A percentile compares a stretch with the other conserved stretches of the same genome.
Conservation (phyloP, 2,329 filamentous ascomycete species). For the Paecilomyces sp. region DNA sequence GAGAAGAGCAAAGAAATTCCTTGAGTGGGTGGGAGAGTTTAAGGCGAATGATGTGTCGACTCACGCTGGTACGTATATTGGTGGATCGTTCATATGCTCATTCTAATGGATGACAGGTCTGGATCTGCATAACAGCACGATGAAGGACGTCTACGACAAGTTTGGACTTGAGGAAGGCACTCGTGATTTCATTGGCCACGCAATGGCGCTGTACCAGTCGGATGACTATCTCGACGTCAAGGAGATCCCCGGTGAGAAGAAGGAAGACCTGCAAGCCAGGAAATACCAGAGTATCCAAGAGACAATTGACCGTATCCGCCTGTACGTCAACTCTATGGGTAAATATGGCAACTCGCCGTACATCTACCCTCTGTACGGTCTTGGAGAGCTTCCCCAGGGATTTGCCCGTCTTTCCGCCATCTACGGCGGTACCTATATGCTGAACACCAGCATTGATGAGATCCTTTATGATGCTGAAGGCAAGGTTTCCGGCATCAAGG, state of each 20-base stretch:
- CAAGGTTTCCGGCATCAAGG: constrained; percentile 93
- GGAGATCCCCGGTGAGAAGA: constrained; percentile 42
- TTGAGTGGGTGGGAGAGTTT: constrained; percentile 90
- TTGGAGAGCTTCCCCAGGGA: constrained; percentile 93
- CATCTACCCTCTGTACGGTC: constrained; percentile 97
- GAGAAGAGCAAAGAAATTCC: constrained; percentile 89
- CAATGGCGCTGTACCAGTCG: constrained; percentile 91
- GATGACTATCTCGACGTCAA: constrained; percentile 74
- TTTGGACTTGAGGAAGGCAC: constrained; percentile 86
- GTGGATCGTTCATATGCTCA: too few relatives aligned
- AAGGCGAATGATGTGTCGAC: constrained; percentile 72
- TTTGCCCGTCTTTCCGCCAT: constrained; percentile 97
- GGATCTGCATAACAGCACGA: constrained; percentile 69
- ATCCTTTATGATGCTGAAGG: constrained; percentile 67
- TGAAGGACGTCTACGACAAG: constrained; percentile 99
- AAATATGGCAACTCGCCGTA: constrained; percentile 98
- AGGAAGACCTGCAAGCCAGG: background rate
- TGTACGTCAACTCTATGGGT: constrained; percentile 97
- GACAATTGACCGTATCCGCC: constrained; percentile 81
- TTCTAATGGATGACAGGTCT: too few relatives aligned
- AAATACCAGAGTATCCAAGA: constrained; percentile 59
- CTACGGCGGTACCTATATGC: constrained; percentile 98
- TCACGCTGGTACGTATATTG: too few relatives aligned
- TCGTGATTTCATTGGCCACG: constrained; percentile 93
- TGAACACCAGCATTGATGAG: constrained; percentile 92